Conservation (phyloP, 2,329 filamentous ascomycete genomes). For the Apiospora hydei region DNA sequence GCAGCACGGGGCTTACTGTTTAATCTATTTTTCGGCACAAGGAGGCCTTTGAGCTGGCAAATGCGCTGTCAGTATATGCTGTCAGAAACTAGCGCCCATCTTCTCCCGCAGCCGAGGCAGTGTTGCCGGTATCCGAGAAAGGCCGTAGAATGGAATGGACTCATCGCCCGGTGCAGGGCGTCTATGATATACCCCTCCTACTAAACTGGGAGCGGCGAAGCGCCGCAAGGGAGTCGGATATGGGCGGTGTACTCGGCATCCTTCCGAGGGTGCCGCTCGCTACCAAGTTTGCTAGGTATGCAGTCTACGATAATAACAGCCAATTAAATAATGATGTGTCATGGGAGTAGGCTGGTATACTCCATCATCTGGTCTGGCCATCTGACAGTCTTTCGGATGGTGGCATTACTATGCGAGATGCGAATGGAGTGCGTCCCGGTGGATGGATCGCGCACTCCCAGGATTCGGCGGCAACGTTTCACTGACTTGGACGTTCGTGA, state of each 20-base stretch:
- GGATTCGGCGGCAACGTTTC: constrained; percentile 11
- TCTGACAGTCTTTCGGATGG: not conserved
- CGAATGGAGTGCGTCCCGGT: too few relatives aligned
- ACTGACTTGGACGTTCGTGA: not conserved
- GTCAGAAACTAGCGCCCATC: not conserved
- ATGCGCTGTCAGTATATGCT: not conserved
- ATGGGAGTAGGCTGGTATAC: not conserved
- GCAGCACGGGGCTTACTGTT: not conserved
- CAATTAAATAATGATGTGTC: not conserved
- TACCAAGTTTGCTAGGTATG: not conserved
- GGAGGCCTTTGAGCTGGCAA: not conserved
- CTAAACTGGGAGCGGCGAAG: not conserved
- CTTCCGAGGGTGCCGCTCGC: too few relatives aligned
- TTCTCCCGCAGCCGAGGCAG: too few relatives aligned
- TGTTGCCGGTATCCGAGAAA: not conserved
- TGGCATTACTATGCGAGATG: not conserved
- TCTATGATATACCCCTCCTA: not conserved
- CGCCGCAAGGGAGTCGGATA: not conserved
- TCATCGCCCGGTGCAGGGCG: not conserved
- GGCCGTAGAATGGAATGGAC: not conserved
- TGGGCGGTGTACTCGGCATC: not conserved
- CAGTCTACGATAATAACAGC: not conserved
- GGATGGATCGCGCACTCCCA: not conserved
- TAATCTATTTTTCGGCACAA: not conserved
- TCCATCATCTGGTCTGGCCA: not conserved